Conservation (phyloP, 768 basidiomycete genomes). For the Leccinum arenicola region DNA sequence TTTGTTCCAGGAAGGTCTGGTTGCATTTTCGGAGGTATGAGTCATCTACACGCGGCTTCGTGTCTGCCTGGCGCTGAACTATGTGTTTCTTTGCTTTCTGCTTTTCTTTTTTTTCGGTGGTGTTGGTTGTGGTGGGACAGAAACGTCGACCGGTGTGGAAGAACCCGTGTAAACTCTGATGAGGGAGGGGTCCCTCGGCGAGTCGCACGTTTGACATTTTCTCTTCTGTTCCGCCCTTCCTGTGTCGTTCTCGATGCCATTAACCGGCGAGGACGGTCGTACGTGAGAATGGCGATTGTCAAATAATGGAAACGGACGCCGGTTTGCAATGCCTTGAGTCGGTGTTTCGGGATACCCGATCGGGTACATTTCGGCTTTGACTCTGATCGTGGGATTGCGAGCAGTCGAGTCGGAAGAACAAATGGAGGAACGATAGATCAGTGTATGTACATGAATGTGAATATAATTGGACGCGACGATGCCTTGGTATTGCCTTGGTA, state of each 20-base stretch:
- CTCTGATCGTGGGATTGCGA: neutral
- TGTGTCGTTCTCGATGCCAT: neutral
- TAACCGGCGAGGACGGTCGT: neutral
- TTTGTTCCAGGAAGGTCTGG: conserved; percentile 58
- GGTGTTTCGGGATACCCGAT: neutral
- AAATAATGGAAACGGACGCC: neutral
- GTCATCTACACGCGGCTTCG: conserved; percentile 4
- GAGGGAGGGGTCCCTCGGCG: neutral
- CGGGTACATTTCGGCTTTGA: neutral
- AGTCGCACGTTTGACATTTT: neutral
- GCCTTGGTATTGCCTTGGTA: neutral
- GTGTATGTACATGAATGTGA: neutral
- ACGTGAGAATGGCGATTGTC: neutral
- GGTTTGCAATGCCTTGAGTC: neutral
- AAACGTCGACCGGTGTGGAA: conserved; percentile 21
- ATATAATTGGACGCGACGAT: neutral
- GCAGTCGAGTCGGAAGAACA: no score
- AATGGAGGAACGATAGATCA: neutral
- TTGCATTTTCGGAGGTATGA: conserved; percentile 52
- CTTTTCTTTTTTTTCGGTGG: neutral
- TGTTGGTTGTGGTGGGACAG: neutral
- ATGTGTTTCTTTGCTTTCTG: neutral
- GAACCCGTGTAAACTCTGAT: conserved; percentile 22
- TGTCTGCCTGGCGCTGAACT: neutral
- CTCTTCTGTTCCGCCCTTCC: neutral